Conservation (phyloP, 805 yeast genomes). For the Candida tallmaniae region DNA sequence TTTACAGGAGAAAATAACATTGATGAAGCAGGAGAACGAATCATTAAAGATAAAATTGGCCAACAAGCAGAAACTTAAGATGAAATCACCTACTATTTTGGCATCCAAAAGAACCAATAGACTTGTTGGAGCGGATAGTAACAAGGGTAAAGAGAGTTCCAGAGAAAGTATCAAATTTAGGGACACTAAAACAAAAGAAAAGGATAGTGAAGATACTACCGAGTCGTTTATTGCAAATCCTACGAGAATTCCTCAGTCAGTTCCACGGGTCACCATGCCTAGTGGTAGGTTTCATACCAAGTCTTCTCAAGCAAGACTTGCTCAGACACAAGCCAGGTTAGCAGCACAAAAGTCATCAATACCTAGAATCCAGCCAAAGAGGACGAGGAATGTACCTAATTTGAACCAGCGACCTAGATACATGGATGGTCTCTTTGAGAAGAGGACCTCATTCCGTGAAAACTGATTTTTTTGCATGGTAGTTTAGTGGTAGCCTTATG, state of each 20-base stretch:
- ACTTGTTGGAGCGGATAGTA: neutral
- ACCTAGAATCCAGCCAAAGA: slow-evolving; percentile 1
- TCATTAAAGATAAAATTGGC: slow-evolving; percentile 18
- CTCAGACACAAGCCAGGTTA: slow-evolving; percentile 2
- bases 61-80: slow-evolving; percentile 7
- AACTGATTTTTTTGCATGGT: no score
- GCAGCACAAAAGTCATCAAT: slow-evolving; percentile 7
- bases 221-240: slow-evolving; percentile 19
- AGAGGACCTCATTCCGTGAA: no score
- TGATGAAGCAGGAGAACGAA: slow-evolving; percentile 20
- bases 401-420: slow-evolving; percentile 42
- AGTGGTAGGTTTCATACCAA: slow-evolving; percentile 1
- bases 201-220: slow-evolving; percentile 2
- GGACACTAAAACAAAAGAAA: neutral
- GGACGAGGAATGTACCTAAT: slow-evolving; percentile 26
- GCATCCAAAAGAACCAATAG: slow-evolving; percentile 2
- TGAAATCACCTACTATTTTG: slow-evolving; percentile 3
- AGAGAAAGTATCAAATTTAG: no score
- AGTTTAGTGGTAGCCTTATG: no score
- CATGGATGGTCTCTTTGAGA: slow-evolving; percentile 34
- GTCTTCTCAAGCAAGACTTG: slow-evolving; percentile 3
- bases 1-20: slow-evolving; percentile 16
- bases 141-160: slow-evolving; percentile 1
- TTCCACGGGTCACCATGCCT: no score
- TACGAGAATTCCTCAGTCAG: slow-evolving; percentile 17